Evolutionary conservation across 176 grass and related monocot species (phyloP), one percentile per base, ranked within the genome.

Genomic region (Zea luxurians): DNA sequence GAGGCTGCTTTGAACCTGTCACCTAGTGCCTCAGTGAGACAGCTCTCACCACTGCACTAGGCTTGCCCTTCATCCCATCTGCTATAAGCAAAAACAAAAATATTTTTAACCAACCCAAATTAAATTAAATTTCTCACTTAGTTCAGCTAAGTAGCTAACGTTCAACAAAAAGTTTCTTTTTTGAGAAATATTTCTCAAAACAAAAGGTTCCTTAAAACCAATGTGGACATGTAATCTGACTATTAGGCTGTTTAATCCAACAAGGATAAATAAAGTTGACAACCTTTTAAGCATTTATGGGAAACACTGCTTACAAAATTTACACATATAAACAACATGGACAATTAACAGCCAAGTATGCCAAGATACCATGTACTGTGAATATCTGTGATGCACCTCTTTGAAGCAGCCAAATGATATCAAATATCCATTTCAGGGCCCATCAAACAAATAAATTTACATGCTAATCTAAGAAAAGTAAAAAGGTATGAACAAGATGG

Each of bases 131-230:
- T 68, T 64, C 37, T 77, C 40, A 41, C 7, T 78, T 66, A 54
- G 43, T 81, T 48, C 61, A 87, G 41, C 41, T n/a, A n/a, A n/a
- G n/a, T n/a, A n/a, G n/a, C n/a, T 55, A 78, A 64, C 64, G 21
- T 72, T 61, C 6, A 69, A 71, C n/a, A 59, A 81, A 79, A 61
- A 15, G 45, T 49, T 12, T 40, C 4, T 40, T 4, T 40, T 40
- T 40, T 40, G 38, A 40, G 38, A 40, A 40, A 40, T 40, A 40
- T 40, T 40, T 40, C 38, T 40, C 38, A 4, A 40, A 69, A 71
- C n/a, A 59, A 81, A 79, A 61, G 10, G 45, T 49, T 8, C 13
- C 45, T 61, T 73, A 10, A 41, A 82, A 47, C 36, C 3, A 11
- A 20, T 12, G 58, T 61, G 21, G 10, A 10, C 58, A 61, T 61